These are phyloP conservation scores for Sanguinoderma infundibulare DNA, from an alignment of 1,284 basidiomycete genomes.

Conservation along the genomic window DNA sequence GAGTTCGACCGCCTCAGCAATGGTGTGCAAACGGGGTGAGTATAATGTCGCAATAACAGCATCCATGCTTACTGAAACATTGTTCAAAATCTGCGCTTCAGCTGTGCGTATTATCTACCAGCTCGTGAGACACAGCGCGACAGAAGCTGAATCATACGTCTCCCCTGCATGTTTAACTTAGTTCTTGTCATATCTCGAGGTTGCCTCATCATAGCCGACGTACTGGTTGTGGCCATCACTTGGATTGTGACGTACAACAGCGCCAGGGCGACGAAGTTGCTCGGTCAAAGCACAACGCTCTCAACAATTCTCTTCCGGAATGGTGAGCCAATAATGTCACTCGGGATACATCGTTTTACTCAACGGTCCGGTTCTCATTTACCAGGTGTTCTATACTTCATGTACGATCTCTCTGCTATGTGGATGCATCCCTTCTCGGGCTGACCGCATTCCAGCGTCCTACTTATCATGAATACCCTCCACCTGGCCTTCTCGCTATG, in stretches of 20 bases:
- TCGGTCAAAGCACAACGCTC: neutral
- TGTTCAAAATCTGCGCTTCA: neutral
- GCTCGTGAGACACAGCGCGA: neutral
- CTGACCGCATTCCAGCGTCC: neutral
- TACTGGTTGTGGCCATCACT: conserved; percentile 1
- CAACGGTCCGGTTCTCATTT: too few species aligned
- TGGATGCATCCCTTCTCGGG: too few species aligned
- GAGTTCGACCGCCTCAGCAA: neutral
- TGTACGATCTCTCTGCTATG: neutral
- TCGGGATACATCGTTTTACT: too few species aligned
- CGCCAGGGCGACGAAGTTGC: neutral
- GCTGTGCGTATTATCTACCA: neutral
- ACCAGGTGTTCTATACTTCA: conserved; percentile 5
- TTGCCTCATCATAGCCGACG: conserved; percentile 1
- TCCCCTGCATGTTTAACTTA: neutral
- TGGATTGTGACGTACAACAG: conserved; percentile 1
- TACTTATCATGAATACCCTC: conserved; percentile 3
- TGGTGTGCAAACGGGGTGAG: neutral
- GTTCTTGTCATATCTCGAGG: conserved; percentile 5
- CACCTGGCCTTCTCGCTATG: conserved; percentile 10
- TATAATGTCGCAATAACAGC: neutral
- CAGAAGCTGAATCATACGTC: too few species aligned
- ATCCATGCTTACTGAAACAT: neutral
- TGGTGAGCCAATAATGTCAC: conserved; percentile 2
- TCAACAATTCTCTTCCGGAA: conserved; percentile 4